A percentile compares a stretch with the other conserved stretches of the same genome.
Evolutionary conservation across 2,329 filamentous ascomycete genomes (phyloP).

Genomic region (Fusarium dimerum): DNA sequence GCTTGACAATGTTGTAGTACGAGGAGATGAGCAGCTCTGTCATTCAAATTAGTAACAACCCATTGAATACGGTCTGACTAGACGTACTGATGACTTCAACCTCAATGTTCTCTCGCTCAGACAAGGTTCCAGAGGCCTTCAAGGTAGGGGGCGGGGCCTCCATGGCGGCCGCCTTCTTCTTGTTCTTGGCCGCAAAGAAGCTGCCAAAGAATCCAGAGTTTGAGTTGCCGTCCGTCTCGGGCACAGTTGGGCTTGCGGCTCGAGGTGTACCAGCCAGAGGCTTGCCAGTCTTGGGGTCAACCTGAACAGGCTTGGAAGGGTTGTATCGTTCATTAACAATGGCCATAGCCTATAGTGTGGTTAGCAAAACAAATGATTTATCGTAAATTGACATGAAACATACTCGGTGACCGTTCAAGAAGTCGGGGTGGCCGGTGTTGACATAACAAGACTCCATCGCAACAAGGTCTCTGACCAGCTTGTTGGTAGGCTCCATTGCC

Average conservation of each 20-base stretch:
- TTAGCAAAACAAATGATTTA: constrained; percentile 4
- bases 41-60: constrained; percentile 12
- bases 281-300: constrained; percentile 98
- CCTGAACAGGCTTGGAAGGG: constrained; percentile 81
- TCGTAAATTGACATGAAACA: constrained; percentile 28
- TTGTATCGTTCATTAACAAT: constrained; percentile 94
- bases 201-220: constrained; percentile 93
- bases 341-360: constrained; percentile 76
- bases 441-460: constrained; percentile 96
- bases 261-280: constrained; percentile 73
- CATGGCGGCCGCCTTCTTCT: constrained; percentile 99
- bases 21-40: constrained; percentile 90
- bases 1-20: constrained; percentile 97
- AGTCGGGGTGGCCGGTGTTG: constrained; percentile 98
- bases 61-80: not conserved
- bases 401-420: constrained; percentile 90
- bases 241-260: constrained; percentile 72
- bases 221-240: constrained; percentile 47
- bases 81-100: constrained; percentile 95
- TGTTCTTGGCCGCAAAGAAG: constrained; percentile 99
- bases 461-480: constrained; percentile 90
- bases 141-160: constrained; percentile 89
- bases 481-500: constrained; percentile 97
- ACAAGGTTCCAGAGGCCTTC: constrained; percentile 91
- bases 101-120: constrained; percentile 91